Evolutionary conservation across 306 rosid species (phyloP), one percentile per base, ranked within the genome.

Genomic region (Dalbergia cochinchinensis): DNA sequence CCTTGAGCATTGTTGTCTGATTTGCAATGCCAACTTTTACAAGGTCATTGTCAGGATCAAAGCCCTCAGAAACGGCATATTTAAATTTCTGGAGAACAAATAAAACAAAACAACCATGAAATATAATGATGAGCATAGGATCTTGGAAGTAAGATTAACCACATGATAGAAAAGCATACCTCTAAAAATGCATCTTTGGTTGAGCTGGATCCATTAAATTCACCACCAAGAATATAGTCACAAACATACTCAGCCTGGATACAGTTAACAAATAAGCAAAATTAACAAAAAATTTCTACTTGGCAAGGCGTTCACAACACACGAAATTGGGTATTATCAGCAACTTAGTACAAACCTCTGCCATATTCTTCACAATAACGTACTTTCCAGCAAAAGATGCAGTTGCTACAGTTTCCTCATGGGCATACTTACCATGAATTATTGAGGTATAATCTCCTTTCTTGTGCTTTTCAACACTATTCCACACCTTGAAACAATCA

Each of bases 1-100:
- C 99, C 88, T 95, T 95, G 76, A 93, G 97, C 98, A 96, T 93
- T 34, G 99, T 96, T 58, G 99, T 96, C 94, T 96, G 99, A 82
- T 96, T 96, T 15, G 99, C 98, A 73, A 96, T 88, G 70, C 99
- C 99, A 16, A 80, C 8, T 86, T 91, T 93, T 22, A 83, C 50
- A 10, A 93, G 89, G 83, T 93, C 98, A 18, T 6, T 69, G 58
- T 96, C 96, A 3, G 98, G 99, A 83, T 96, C 96, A 57, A 96
- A 96, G 39, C 94, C 97, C 51, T 82, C 69, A 72, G 99, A 96
- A 77, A 93, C 69, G 57, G 98, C 96, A 85, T 83, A 82, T 80
- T 96, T 91, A 80, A 96, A 96, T 93, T 93, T 96, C 99, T 96
- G 92, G 80, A 80, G 12, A 34, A 51, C 76, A 69, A 78, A 71